Evolutionary conservation across 73 alveolate genomes (phyloP).

Genomic region (Symbiodinium natans): DNA sequence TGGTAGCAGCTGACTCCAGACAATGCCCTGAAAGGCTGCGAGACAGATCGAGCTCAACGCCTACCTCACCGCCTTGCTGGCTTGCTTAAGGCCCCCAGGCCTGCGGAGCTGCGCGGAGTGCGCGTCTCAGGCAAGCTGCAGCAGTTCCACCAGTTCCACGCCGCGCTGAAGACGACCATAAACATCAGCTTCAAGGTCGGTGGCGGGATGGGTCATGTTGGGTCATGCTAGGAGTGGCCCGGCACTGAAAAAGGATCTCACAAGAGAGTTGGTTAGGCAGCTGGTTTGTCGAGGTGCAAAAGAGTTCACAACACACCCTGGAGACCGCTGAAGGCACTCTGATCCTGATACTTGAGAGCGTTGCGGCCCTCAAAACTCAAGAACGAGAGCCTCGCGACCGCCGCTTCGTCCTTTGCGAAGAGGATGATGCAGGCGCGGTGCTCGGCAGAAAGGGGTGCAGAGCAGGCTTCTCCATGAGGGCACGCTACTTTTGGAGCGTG

Average conservation of each 20-base stretch:
- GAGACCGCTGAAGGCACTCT: not conserved
- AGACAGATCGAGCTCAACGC: slow-evolving; percentile 60
- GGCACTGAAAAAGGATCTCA: too few species aligned
- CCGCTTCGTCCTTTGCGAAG: slow-evolving; percentile 86
- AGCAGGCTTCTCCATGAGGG: too few species aligned
- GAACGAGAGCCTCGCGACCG: slow-evolving; percentile 74
- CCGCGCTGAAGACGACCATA: slow-evolving; percentile 49
- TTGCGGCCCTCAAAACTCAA: not conserved
- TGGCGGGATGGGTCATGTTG: not conserved
- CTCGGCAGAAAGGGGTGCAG: not conserved
- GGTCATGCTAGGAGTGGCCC: too few species aligned
- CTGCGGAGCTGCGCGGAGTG: too few species aligned
- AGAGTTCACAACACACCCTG: too few species aligned
- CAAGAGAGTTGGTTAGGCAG: too few species aligned
- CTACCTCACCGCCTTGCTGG: slow-evolving; percentile 43
- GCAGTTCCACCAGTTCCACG: slow-evolving; percentile 76
- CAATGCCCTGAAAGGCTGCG: slow-evolving; percentile 12
- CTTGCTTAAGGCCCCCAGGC: too few species aligned
- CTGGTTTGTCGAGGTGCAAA: too few species aligned
- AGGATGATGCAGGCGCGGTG: slow-evolving; percentile 58
- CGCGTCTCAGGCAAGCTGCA: slow-evolving; percentile 47
- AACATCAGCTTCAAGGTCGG: slow-evolving; percentile 48
- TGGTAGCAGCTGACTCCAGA: too few species aligned
- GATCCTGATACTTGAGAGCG: too few species aligned
- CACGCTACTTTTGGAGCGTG: too few species aligned